Evolutionary conservation across 495 filamentous ascomycete genomes (phyloP).

Genomic region (Penicillium cinerascens): DNA sequence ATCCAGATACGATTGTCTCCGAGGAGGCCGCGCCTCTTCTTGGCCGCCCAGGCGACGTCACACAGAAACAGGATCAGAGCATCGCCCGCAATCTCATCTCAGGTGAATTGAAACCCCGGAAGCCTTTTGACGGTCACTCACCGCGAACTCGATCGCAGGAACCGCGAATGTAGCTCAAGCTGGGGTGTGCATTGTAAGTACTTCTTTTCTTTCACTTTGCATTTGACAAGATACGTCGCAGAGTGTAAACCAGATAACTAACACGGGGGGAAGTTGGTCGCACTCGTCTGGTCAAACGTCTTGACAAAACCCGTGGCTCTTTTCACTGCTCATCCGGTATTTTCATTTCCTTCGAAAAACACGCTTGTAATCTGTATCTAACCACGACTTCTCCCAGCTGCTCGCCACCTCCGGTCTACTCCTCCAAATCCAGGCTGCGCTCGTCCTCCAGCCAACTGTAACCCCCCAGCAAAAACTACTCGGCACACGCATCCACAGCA

Average conservation of each 20-base stretch:
- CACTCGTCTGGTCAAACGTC: conserved; percentile 69
- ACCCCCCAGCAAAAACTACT: conserved; percentile 66
- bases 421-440: conserved; percentile 70
- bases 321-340: conserved; percentile 80
- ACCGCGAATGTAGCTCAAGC: conserved; percentile 66
- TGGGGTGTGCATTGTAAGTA: conserved; percentile 61
- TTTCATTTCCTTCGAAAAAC: conserved; percentile 8
- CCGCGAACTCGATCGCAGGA: conserved; percentile 41
- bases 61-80: conserved; percentile 58
- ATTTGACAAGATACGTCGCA: background rate
- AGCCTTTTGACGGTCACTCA: background rate
- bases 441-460: conserved; percentile 85
- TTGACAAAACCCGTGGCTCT: conserved; percentile 63
- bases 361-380: conserved; percentile 1
- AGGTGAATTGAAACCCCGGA: conserved; percentile 47
- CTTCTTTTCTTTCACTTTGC: background rate
- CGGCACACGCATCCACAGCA: conserved; percentile 67
- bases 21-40: conserved; percentile 75
- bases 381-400: conserved; percentile 41
- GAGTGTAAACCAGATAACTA: background rate
- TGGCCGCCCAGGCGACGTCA: conserved; percentile 67
- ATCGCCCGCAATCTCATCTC: conserved; percentile 71
- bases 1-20: conserved; percentile 23
- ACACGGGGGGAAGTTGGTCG: conserved; percentile 53
- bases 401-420: conserved; percentile 74